These are phyloP conservation scores for Drechslerella stenobrocha DNA, from an alignment of 2,329 filamentous ascomycete species.

Conservation along the genomic window DNA sequence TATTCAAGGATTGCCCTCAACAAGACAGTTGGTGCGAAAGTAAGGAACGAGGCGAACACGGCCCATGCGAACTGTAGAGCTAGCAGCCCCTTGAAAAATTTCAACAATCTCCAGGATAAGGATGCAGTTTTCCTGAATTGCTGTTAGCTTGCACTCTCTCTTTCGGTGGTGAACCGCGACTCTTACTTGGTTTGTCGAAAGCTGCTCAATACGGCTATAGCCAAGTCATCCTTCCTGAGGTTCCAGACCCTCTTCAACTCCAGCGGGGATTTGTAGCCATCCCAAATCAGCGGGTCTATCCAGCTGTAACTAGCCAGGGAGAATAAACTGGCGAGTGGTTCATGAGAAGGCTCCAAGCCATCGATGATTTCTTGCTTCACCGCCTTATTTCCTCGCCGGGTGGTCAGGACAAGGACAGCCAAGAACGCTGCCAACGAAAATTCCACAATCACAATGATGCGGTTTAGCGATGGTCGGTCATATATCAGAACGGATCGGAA, in stretches of 20 bases:
- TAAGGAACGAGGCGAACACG: constrained; percentile 75
- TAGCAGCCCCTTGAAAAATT: constrained; percentile 78
- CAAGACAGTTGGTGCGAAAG: constrained; percentile 87
- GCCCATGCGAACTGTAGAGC: constrained; percentile 80
- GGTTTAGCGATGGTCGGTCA: constrained; percentile 66
- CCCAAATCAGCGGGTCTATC: constrained; percentile 86
- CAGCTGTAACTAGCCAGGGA: constrained; percentile 86
- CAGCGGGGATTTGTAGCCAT: constrained; percentile 80
- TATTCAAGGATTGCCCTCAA: constrained; percentile 91
- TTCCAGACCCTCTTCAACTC: constrained; percentile 92
- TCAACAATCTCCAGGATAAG: constrained; percentile 76
- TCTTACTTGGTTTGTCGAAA: constrained; percentile 74
- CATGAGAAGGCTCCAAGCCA: constrained; percentile 79
- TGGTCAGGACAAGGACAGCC: constrained; percentile 74
- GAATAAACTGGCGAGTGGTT: constrained; percentile 84
- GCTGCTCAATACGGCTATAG: constrained; percentile 73
- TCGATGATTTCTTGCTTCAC: constrained; percentile 88
- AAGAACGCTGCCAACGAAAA: constrained; percentile 76
- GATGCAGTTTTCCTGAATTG: constrained; percentile 67
- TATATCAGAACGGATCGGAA: constrained; percentile 87
- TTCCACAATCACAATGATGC: constrained; percentile 70
- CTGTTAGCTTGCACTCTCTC: constrained; percentile 1
- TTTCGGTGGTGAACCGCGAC: not conserved
- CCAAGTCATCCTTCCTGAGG: constrained; percentile 82
- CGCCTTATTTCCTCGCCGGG: constrained; percentile 87